phyloP scores from a whole-genome alignment of 106 monocot species.

The Dendrobium officinale region DNA sequence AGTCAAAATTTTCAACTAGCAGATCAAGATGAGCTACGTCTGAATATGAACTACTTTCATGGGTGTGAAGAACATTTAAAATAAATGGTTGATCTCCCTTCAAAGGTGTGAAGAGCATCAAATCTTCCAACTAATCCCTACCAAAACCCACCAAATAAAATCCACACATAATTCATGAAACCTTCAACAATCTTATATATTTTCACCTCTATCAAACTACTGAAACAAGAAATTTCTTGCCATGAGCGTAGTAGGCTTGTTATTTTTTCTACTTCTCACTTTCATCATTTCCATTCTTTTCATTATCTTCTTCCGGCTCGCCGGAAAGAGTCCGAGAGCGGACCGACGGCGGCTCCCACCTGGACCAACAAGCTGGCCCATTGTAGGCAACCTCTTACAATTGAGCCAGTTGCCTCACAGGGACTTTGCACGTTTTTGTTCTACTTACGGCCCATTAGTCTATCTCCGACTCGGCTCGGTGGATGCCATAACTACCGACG shows the following conservation, averaged over 20 bases:
- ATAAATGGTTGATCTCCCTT: too few relatives aligned
- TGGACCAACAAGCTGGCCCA: slow-evolving; percentile 64
- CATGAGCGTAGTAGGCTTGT: neutral
- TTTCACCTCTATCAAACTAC: neutral
- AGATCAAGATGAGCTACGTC: too few relatives aligned
- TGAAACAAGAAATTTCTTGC: neutral
- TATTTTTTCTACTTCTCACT: neutral
- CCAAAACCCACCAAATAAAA: neutral
- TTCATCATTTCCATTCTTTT: neutral
- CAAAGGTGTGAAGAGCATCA: neutral
- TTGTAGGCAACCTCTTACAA: slow-evolving; percentile 86
- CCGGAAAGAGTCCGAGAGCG: neutral
- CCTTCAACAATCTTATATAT: neutral
- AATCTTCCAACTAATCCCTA: neutral
- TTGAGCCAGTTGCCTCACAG: slow-evolving; percentile 47
- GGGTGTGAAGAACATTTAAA: too few relatives aligned
- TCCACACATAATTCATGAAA: neutral
- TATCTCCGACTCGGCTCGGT: slow-evolving; percentile 77
- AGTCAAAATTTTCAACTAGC: too few relatives aligned
- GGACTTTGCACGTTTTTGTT: slow-evolving; percentile 66
- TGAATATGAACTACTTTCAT: too few relatives aligned
- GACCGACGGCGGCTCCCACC: slow-evolving; percentile 39
- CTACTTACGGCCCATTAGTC: slow-evolving; percentile 66
- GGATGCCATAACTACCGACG: slow-evolving; percentile 62
- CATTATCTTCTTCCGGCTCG: neutral